Evolutionary conservation across 2,329 filamentous ascomycete species (phyloP), one percentile per base, ranked within the genome.

Genomic region (Talaromyces pinophilus): DNA sequence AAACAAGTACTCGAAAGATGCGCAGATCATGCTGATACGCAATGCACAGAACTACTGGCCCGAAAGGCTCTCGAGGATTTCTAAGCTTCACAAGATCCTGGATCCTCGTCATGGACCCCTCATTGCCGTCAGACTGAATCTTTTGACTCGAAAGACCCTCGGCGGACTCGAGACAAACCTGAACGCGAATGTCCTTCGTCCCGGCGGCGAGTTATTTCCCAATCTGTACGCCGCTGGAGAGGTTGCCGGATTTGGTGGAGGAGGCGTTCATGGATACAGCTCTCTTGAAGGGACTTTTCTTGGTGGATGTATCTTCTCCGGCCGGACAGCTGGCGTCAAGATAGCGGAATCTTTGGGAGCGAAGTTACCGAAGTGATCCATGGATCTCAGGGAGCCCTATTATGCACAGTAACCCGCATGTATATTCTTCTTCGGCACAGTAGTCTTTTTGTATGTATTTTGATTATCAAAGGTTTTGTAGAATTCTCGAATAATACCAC

Each of bases 281-380:
- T 84, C 86, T 1, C 82, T 88, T 42, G 86, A 88, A 73, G 86
- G 87, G 0, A 88, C 86, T 0, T 88, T 88, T 71, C 70, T 88
- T 3, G 86, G 86, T 15, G 86, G 86, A 0, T 88, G 86, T 67
- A 87, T 88, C 70, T 88, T 88, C 70, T 88, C 86, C 0, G 86
- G 87, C 0, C 76, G 86, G 5, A 83, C 83, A 0, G 86, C 86
- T 0, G 86, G 86, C 0, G 77, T 82, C 10, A 85, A 82, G 0
- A 83, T 88, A 35, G 66, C 68, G 11, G 62, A 61, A 40, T 57
- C 33, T 19, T 6, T 66, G 17, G 25, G 33, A 57, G 35, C 33
- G 38, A 30, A 19, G 30, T 55, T 3, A 19, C 17, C 13, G 28
- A 3, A 13, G 8, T 11, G n/a, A n/a, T 6, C 25, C 25, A 25